Evolutionary conservation across 345 rosid genomes (phyloP).

Genomic region (Reutealis trisperma): DNA sequence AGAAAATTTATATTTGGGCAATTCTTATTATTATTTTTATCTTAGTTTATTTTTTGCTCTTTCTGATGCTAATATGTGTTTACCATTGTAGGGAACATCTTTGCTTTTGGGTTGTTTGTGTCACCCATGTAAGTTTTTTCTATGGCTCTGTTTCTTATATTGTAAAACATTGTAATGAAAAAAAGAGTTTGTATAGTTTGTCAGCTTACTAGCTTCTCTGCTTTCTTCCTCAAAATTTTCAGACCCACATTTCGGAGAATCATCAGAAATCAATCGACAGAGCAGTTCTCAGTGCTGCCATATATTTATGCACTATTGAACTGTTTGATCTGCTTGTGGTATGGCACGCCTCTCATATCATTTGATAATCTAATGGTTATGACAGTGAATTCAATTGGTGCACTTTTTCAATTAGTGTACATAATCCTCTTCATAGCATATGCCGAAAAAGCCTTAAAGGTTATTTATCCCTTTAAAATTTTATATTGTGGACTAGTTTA

Average conservation of each 20-base stretch:
- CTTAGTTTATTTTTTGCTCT: neutral
- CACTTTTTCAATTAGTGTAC: slow-evolving; percentile 69
- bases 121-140: slow-evolving; percentile 71
- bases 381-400: slow-evolving; percentile 77
- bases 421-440: slow-evolving; percentile 52
- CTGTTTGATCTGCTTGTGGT: slow-evolving; percentile 84
- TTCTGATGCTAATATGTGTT: slow-evolving; percentile 13
- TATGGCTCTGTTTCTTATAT: neutral
- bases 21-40: neutral
- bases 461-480: slow-evolving; percentile 20
- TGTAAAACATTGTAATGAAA: neutral
- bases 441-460: slow-evolving; percentile 66
- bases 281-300: slow-evolving; percentile 85
- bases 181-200: neutral
- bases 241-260: slow-evolving; percentile 91
- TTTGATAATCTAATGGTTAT: slow-evolving; percentile 51
- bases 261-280: slow-evolving; percentile 69
- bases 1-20: neutral
- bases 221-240: slow-evolving; percentile 21
- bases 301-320: slow-evolving; percentile 78
- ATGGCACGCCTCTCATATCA: slow-evolving; percentile 73
- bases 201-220: slow-evolving; percentile 17
- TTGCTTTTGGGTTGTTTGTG: slow-evolving; percentile 76
- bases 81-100: slow-evolving; percentile 68
- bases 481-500: neutral